Percentiles rank a stretch among this genome's conserved stretches.
These are phyloP conservation scores for Claviceps africana DNA, from an alignment of 2,329 filamentous ascomycete species.

Conservation along the genomic window DNA sequence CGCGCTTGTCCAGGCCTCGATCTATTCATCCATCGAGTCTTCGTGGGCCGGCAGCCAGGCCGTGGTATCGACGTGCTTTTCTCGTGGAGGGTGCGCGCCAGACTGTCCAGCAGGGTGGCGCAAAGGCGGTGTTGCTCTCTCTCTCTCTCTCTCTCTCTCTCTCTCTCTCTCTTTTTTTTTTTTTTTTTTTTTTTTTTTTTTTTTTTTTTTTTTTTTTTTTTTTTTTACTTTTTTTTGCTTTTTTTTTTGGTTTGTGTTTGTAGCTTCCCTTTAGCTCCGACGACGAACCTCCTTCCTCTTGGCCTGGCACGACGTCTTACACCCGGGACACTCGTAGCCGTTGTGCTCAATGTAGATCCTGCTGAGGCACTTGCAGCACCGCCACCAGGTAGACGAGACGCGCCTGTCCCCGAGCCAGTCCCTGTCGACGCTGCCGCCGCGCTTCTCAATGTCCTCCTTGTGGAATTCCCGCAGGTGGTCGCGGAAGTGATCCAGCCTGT, in stretches of 20 bases:
- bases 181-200: background rate
- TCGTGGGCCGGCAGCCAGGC: too few relatives aligned
- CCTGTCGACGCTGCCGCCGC: slow-evolving; percentile 22
- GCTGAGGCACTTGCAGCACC: slow-evolving; percentile 37
- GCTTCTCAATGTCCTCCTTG: slow-evolving; percentile 38
- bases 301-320: slow-evolving; percentile 32
- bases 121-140: too few relatives aligned
- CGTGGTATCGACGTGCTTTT: too few relatives aligned
- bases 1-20: too few relatives aligned
- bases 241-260: too few relatives aligned
- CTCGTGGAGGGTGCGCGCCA: too few relatives aligned
- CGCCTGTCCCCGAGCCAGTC: slow-evolving; percentile 27
- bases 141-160: too few relatives aligned
- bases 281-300: slow-evolving; percentile 25
- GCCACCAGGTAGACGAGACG: slow-evolving; percentile 33
- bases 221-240: too few relatives aligned
- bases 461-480: slow-evolving; percentile 43
- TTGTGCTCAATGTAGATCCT: slow-evolving; percentile 27
- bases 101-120: too few relatives aligned
- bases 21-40: too few relatives aligned
- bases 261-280: too few relatives aligned
- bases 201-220: background rate
- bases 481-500: slow-evolving; percentile 41
- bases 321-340: slow-evolving; percentile 32
- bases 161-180: background rate